phyloP scores from a whole-genome alignment of 2,329 filamentous ascomycete species.

The Fusarium praegraminearum region DNA sequence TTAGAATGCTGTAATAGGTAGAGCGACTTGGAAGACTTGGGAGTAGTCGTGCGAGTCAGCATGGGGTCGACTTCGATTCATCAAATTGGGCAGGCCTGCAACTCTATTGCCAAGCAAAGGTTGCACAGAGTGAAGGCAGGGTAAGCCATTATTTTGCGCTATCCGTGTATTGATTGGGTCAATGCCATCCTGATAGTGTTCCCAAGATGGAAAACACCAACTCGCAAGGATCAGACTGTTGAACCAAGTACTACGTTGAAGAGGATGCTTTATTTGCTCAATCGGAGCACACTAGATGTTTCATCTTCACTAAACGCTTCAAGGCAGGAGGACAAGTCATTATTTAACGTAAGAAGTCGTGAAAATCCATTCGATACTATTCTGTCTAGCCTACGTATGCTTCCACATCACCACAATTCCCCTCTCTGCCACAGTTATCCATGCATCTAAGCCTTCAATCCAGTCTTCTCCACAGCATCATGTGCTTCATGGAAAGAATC shows the following conservation, averaged over 20 bases:
- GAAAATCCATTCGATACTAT: not conserved
- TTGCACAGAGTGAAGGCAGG: not conserved
- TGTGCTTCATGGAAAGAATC: conserved; percentile 21
- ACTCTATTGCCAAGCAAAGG: not conserved
- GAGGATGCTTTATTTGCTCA: not conserved
- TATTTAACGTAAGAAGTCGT: too few species aligned
- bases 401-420: not conserved
- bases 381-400: not conserved
- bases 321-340: too few species aligned
- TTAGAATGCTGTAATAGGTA: not conserved
- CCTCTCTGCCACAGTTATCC: rapidly evolving
- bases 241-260: not conserved
- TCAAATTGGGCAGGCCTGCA: not conserved
- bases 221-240: not conserved
- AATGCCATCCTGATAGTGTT: not conserved
- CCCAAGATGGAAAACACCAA: not conserved
- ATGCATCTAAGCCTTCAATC: not conserved
- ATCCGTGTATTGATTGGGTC: not conserved
- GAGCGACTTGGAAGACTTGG: not conserved
- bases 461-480: not conserved
- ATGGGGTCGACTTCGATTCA: not conserved
- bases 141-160: not conserved
- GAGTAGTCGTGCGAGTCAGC: not conserved
- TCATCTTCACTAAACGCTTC: not conserved
- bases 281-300: not conserved